Base-by-base conservation (phyloP, 164 flowering plant species). In the Saururus chinensis region DNA sequence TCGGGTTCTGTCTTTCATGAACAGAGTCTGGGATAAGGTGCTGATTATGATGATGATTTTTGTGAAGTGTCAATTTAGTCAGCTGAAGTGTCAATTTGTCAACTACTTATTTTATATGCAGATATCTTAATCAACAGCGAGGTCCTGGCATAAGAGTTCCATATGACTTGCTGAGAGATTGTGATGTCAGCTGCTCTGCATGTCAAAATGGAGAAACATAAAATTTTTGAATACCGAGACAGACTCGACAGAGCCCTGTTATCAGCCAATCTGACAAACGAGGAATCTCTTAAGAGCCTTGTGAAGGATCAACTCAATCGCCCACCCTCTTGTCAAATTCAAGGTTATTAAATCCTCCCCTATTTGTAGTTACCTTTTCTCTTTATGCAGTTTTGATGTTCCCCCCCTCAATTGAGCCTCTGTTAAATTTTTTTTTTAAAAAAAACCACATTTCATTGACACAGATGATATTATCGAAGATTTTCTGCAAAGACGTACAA, bases 211-310 rank as follows among this genome's bases (percentile, higher is more conserved):
- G 85, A 61, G 57, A 73, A 53, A 51, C 78, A 73, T 35, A 59
- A 66, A 61, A 79, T 74, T 54, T 56, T 75, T 21, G 74, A 81
- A 68, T 84, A 80, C 65, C 74, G 96, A 53, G 82, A 78, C 61
- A 81, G 81, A 71, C 70, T 93, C 66, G 87, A 89, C 68, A 79
- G 73, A 60, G 83, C 98, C 13, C 76, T 93, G 40, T 82, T 84
- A 26, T 82, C 92, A 4, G 73, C 76, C 59, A 79, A 81, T 58
- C 79, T 89, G 55, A 66, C 73, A 42, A 66, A 81, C 70, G 66
- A 68, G 62, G 75, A 85, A 57, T 71, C 67, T 7, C 64, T 93
- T 40, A 78, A 66, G 71, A 56, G 66, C 62, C 86, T 87, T 25
- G 80, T 93, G 22, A 81, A 67, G 70, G 78, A 79, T 64, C 90